Conservation (phyloP, 1,139 yeast species). For the Debaryomyces udenii region DNA sequence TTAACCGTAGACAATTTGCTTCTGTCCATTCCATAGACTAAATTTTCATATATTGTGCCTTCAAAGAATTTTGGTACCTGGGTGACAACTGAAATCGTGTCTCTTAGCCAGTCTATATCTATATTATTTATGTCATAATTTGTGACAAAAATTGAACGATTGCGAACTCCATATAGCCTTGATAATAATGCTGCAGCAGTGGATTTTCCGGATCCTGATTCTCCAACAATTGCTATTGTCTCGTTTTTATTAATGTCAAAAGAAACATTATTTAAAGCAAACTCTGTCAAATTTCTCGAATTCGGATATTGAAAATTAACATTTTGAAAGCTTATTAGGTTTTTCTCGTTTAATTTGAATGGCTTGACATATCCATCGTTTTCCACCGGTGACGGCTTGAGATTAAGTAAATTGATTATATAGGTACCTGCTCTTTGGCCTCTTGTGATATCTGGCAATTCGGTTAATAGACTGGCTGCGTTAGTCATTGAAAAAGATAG, state of each 20-base stretch:
- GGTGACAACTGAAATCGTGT: slow-evolving; percentile 63
- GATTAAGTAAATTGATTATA: slow-evolving; percentile 47
- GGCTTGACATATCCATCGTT: slow-evolving; percentile 29
- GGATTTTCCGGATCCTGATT: slow-evolving; percentile 82
- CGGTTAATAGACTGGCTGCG: slow-evolving; percentile 59
- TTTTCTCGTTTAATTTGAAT: slow-evolving; percentile 10
- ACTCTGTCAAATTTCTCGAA: slow-evolving; percentile 5
- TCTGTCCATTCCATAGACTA: slow-evolving; percentile 58
- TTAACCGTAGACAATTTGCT: slow-evolving; percentile 31
- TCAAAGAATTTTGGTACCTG: slow-evolving; percentile 68
- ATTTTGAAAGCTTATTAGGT: slow-evolving; percentile 41
- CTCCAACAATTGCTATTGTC: slow-evolving; percentile 68
- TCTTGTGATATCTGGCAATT: slow-evolving; percentile 75
- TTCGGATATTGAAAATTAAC: slow-evolving; percentile 54
- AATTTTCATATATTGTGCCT: slow-evolving; percentile 67
- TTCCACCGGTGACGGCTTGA: slow-evolving; percentile 35
- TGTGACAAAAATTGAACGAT: slow-evolving; percentile 39
- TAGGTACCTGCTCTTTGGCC: slow-evolving; percentile 74
- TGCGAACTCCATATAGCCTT: slow-evolving; percentile 48
- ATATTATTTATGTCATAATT: slow-evolving; percentile 46
- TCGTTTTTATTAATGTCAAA: slow-evolving; percentile 49
- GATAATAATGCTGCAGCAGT: slow-evolving; percentile 60
- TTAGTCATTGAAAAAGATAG: slow-evolving; percentile 72
- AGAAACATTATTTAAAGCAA: slow-evolving; percentile 39
- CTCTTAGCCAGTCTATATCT: slow-evolving; percentile 53